Percentiles rank a stretch among this genome's conserved stretches.
These are phyloP conservation scores for Ascochyta koolunga DNA, from an alignment of 2,329 filamentous ascomycete species.

Conservation along the genomic window DNA sequence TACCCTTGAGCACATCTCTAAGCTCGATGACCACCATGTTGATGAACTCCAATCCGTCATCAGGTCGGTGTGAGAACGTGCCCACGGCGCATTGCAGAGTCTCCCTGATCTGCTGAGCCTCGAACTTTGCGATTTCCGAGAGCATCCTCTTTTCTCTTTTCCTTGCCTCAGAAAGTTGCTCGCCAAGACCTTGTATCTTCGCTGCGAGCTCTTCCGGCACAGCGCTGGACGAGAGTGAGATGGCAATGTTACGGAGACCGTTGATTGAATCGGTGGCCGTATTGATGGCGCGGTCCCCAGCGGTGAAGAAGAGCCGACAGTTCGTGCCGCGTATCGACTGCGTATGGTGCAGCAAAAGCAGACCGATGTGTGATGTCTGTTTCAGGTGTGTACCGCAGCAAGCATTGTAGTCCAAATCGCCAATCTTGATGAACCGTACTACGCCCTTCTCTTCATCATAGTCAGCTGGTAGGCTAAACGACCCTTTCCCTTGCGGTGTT, in stretches of 20 bases:
- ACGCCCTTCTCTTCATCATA: conserved; percentile 43
- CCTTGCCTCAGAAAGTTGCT: conserved; percentile 29
- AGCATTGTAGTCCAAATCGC: conserved; percentile 42
- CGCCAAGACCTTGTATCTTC: conserved; percentile 31
- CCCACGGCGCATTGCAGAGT: conserved; percentile 18
- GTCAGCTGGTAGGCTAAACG: conserved; percentile 36
- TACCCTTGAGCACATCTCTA: conserved; percentile 31
- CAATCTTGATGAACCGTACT: conserved; percentile 42
- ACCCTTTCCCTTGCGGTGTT: conserved; percentile 34
- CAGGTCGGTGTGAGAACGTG: conserved; percentile 34
- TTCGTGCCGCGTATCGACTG: conserved; percentile 40
- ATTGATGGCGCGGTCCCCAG: conserved; percentile 39
- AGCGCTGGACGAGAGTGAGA: conserved; percentile 32
- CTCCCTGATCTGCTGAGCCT: conserved; percentile 32
- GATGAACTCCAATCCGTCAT: conserved; percentile 40
- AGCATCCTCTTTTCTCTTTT: conserved; percentile 40
- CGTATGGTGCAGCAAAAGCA: conserved; percentile 41
- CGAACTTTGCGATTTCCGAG: conserved; percentile 35
- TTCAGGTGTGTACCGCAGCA: conserved; percentile 45
- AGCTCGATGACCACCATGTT: conserved; percentile 37
- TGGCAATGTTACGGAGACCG: conserved; percentile 32
- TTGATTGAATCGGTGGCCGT: conserved; percentile 36
- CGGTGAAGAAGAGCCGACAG: conserved; percentile 39
- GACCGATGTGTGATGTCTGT: conserved; percentile 38
- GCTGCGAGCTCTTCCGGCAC: conserved; percentile 32